Conservation (phyloP, 2,329 filamentous ascomycete genomes). For the Aureobasidium namibiae region DNA sequence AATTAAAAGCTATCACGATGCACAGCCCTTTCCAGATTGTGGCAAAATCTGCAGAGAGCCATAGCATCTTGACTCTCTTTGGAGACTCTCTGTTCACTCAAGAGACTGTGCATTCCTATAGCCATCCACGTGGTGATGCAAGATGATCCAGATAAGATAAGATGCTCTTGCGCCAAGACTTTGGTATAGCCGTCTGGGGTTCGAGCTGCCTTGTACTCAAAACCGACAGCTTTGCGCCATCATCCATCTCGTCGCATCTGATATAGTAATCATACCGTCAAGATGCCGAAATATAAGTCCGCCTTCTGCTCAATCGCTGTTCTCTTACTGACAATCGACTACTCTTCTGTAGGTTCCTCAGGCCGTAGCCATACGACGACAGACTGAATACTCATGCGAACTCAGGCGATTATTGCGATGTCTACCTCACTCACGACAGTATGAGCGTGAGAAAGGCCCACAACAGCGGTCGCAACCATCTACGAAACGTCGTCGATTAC, state of each 20-base stretch:
- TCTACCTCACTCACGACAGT: conserved; percentile 98
- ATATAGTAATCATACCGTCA: not conserved
- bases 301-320: not conserved
- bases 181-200: not conserved
- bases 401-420: conserved; percentile 89
- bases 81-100: too few relatives aligned
- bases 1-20: too few relatives aligned
- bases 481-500: conserved; percentile 96
- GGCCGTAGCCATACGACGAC: not conserved
- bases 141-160: not conserved
- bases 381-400: not conserved
- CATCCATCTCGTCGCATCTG: not conserved
- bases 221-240: not conserved
- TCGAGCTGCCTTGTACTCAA: not conserved
- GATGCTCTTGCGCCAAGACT: not conserved
- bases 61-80: too few relatives aligned
- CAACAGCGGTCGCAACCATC: conserved; percentile 91
- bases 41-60: too few relatives aligned
- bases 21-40: too few relatives aligned
- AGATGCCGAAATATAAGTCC: conserved; percentile 22
- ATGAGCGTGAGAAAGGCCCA: conserved; percentile 99
- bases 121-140: not conserved
- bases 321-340: conserved; percentile 15
- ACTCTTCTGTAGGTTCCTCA: conserved; percentile 20
- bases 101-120: too few relatives aligned